Evolutionary conservation across 345 rosid genomes (phyloP).

Genomic region (Barbarea vulgaris): DNA sequence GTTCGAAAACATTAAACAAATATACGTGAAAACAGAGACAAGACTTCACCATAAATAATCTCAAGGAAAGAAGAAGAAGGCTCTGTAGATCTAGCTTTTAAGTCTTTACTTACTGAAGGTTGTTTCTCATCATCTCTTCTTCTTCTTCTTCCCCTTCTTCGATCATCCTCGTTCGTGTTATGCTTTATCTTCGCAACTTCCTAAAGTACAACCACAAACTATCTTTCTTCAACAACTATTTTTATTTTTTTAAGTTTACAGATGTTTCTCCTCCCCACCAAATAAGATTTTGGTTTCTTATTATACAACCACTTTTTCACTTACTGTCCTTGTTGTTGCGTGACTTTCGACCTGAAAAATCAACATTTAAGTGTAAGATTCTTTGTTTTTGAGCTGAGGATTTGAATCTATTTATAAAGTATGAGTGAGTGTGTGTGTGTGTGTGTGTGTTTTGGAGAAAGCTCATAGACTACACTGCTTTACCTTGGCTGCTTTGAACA

Average conservation of each 20-base stretch:
- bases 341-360: constrained; percentile 34
- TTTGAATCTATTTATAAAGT: background rate
- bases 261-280: constrained; percentile 26
- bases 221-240: constrained; percentile 31
- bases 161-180: constrained; percentile 14
- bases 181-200: constrained; percentile 26
- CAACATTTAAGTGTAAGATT: background rate
- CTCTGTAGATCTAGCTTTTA: background rate
- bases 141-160: background rate
- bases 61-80: constrained; percentile 36
- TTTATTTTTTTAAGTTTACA: background rate
- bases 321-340: constrained; percentile 28
- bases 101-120: constrained; percentile 9
- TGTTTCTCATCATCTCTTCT: constrained; percentile 25
- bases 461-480: constrained; percentile 21
- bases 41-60: constrained; percentile 20
- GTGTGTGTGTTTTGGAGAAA: constrained; percentile 1
- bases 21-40: constrained; percentile 32
- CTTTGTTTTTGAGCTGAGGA: background rate
- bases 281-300: constrained; percentile 26
- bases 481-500: constrained; percentile 96
- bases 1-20: constrained; percentile 6
- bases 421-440: too few relatives aligned
- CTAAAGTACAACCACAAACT: constrained; percentile 38
- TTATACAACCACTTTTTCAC: constrained; percentile 41